phyloP scores from a whole-genome alignment of 2,329 filamentous ascomycete genomes.

The Talaromyces verruculosus region DNA sequence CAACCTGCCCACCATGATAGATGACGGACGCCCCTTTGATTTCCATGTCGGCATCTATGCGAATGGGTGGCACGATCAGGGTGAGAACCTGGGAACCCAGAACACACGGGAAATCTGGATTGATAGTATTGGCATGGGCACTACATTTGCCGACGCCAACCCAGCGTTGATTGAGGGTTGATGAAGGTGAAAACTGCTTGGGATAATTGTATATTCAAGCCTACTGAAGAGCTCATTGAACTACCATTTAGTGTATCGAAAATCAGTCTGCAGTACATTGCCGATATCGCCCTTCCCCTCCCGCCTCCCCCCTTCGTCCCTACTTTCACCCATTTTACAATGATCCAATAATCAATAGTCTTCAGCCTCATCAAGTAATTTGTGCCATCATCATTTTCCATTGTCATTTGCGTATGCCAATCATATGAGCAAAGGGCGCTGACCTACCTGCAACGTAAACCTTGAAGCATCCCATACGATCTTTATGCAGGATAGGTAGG shows the following conservation, averaged over 20 bases:
- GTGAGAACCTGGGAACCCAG: conserved; percentile 43
- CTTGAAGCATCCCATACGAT: too few species aligned
- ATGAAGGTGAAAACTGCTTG: not conserved
- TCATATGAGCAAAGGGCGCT: too few species aligned
- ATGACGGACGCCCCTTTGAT: conserved; percentile 47
- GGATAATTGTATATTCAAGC: not conserved
- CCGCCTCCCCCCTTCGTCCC: too few species aligned
- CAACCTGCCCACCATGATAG: conserved; percentile 48
- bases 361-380: too few species aligned
- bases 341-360: too few species aligned
- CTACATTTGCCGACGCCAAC: conserved; percentile 43
- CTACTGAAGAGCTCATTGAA: not conserved
- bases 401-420: too few species aligned
- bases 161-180: conserved; percentile 24
- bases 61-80: conserved; percentile 52
- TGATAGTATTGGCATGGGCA: conserved; percentile 51
- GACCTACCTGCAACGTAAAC: too few species aligned
- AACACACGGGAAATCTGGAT: conserved; percentile 51
- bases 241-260: not conserved
- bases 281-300: too few species aligned
- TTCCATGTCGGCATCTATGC: conserved; percentile 53
- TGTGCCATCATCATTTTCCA: too few species aligned
- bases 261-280: not conserved
- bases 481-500: too few species aligned
- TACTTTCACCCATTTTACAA: too few species aligned